Evolutionary conservation across 176 grass and related monocot genomes (phyloP).

Genomic region (Leersia perrieri): DNA sequence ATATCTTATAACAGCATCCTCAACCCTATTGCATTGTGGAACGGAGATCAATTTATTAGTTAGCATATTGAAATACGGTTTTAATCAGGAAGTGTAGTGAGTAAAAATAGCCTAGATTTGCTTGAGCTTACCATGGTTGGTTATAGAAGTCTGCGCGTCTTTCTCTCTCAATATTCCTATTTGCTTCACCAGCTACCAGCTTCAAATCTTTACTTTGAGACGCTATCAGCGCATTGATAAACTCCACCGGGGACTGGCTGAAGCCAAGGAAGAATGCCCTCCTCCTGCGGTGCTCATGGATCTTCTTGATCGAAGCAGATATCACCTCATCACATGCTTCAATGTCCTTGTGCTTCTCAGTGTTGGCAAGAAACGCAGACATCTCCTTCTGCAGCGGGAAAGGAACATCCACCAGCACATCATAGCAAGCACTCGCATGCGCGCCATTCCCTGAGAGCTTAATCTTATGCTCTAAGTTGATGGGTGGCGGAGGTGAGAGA

Average conservation of each 20-base stretch:
- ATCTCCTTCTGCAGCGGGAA: constrained; percentile 95
- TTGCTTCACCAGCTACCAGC: constrained; percentile 79
- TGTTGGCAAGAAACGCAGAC: constrained; percentile 74
- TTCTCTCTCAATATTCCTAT: constrained; percentile 80
- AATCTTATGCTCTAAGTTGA: constrained; percentile 86
- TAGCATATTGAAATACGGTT: constrained; percentile 10
- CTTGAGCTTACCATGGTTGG: constrained; percentile 74
- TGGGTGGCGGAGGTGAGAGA: constrained; percentile 61
- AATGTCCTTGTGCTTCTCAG: constrained; percentile 93
- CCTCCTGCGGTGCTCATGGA: constrained; percentile 93
- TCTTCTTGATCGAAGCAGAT: constrained; percentile 95
- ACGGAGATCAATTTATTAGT: constrained; percentile 18
- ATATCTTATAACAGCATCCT: constrained; percentile 93
- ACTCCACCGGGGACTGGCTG: constrained; percentile 94
- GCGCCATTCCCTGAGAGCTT: constrained; percentile 69
- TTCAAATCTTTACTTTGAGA: constrained; percentile 98
- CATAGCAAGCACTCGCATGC: constrained; percentile 75
- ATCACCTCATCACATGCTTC: constrained; percentile 94
- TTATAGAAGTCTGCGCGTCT: constrained; percentile 85
- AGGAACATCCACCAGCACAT: constrained; percentile 87
- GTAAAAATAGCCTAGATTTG: background rate
- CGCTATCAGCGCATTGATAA: constrained; percentile 86
- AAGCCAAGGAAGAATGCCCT: constrained; percentile 97
- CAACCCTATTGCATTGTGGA: constrained; percentile 58
- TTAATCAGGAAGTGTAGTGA: background rate